A percentile compares a stretch with the other conserved stretches of the same genome.
phyloP scores from a whole-genome alignment of 2,329 filamentous ascomycete species.

The Cladosporium sp. region DNA sequence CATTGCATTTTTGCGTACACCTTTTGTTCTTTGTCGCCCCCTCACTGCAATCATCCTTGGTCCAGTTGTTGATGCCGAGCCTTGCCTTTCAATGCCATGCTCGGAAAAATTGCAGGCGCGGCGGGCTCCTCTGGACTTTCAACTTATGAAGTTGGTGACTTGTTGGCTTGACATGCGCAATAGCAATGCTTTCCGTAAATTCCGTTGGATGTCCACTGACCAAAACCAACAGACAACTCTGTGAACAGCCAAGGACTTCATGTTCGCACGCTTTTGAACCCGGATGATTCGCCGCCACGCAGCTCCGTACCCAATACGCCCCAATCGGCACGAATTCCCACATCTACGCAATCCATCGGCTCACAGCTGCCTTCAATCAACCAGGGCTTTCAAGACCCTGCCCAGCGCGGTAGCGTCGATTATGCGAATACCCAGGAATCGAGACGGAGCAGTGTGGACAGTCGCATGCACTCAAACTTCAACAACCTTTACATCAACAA shows the following conservation, averaged over 20 bases:
- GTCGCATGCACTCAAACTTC: slow-evolving; percentile 68
- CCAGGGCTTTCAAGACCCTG: slow-evolving; percentile 42
- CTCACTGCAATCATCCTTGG: neutral
- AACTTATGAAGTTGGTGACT: too few relatives aligned
- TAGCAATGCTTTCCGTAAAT: slow-evolving; percentile 18
- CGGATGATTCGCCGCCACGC: slow-evolving; percentile 45
- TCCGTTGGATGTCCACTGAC: neutral
- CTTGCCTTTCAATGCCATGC: too few relatives aligned
- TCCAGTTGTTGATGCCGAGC: neutral
- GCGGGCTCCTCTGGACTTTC: too few relatives aligned
- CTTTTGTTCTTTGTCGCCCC: neutral
- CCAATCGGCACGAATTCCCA: slow-evolving; percentile 35
- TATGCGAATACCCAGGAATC: slow-evolving; percentile 50
- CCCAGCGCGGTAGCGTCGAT: slow-evolving; percentile 46
- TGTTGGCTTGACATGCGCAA: neutral
- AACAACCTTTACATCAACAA: slow-evolving; percentile 61
- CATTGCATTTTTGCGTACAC: too few relatives aligned
- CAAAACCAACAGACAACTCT: slow-evolving; percentile 29
- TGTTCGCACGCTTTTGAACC: slow-evolving; percentile 46
- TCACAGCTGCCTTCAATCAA: slow-evolving; percentile 52
- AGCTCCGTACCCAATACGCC: slow-evolving; percentile 40
- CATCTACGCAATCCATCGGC: slow-evolving; percentile 28
- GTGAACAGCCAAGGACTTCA: slow-evolving; percentile 44
- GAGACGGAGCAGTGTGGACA: slow-evolving; percentile 73
- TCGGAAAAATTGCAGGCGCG: too few relatives aligned